Evolutionary conservation across 768 basidiomycete species (phyloP), one percentile per base, ranked within the genome.

Genomic region (Lactarius sanguifluus): DNA sequence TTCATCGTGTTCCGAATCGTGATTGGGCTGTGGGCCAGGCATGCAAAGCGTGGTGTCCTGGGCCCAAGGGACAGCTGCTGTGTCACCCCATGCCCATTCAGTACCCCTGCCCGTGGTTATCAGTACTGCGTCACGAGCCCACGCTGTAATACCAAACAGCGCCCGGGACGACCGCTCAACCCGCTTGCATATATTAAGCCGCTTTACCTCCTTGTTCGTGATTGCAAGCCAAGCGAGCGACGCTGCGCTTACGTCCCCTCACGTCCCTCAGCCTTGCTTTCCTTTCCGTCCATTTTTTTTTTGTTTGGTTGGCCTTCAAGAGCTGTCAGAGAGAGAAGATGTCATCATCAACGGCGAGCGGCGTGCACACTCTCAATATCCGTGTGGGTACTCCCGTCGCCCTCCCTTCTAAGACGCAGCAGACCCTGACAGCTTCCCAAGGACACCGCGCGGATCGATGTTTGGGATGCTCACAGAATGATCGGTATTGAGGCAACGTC

Each of bases 341-440:
- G 50, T 25, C 50, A 52, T 52, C 50, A 23, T 52, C 50, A 13
- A 52, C 50, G 50, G 50, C 50, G 50, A 28, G 25, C 50, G 50
- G 50, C 50, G 50, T 52, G 25, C 50, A 52, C 25, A 6, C 23
- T 52, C 50, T 52, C 50, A 52, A 52, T 25, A 52, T 52, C 50
- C 50, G 25, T n/a, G 50, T 52, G 25, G 50, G 50, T 52, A 23
- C 47, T 2, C 15, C 15, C 40, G 6, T 40, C 40, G 15, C 9
- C 45, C 20, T 12, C 50, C 23, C 50, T 52, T 52, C 25, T 52
- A 15, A 15, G n/a, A 16, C 6, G 50, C 4, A 5, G 23, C 47
- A 23, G 47, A 1, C 13, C 23, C 50, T 52, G 50, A 52, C 50
- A 52, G 50, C 50, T 52, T 52, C 50, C 13, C 23, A 15, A 50